phyloP scores from a whole-genome alignment of 2,329 filamentous ascomycete species.

The Sclerotinia borealis region DNA sequence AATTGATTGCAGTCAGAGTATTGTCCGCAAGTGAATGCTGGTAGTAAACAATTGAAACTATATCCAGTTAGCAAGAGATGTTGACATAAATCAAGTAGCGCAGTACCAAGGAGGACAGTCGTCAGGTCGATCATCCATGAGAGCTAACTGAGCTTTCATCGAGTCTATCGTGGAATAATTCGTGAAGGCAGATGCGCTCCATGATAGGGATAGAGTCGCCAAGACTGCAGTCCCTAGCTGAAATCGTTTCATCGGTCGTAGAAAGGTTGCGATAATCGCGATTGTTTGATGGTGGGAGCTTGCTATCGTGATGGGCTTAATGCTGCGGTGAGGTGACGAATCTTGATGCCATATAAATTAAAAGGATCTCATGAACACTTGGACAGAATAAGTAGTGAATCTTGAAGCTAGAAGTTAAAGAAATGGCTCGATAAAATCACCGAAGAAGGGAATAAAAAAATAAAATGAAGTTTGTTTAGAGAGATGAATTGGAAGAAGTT shows the following conservation, averaged over 20 bases:
- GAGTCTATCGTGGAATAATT: conserved; percentile 58
- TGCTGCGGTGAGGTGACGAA: conserved; percentile 6
- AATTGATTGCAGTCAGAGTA: conserved; percentile 83
- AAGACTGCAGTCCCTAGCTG: conserved; percentile 23
- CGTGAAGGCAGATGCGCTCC: conserved; percentile 37
- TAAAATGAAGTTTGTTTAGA: background rate
- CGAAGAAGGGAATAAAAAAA: background rate
- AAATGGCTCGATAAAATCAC: background rate
- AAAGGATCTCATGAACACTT: background rate
- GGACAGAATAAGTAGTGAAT: background rate
- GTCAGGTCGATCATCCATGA: conserved; percentile 67
- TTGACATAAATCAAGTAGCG: conserved; percentile 17
- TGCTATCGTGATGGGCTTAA: conserved; percentile 9
- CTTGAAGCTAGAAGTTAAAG: background rate
- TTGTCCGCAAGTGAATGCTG: conserved; percentile 85
- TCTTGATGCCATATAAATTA: conserved; percentile 8
- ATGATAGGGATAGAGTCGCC: conserved; percentile 37
- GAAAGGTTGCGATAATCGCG: conserved; percentile 1
- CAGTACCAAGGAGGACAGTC: conserved; percentile 72
- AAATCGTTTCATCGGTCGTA: conserved; percentile 23
- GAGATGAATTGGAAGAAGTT: too few species aligned
- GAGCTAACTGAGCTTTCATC: conserved; percentile 58
- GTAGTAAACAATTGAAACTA: conserved; percentile 97
- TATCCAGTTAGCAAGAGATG: conserved; percentile 14
- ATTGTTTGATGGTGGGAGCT: conserved; percentile 15